Evolutionary conservation across 116 monocot genomes (phyloP).

Genomic region (Trichopus zeylanicus): DNA sequence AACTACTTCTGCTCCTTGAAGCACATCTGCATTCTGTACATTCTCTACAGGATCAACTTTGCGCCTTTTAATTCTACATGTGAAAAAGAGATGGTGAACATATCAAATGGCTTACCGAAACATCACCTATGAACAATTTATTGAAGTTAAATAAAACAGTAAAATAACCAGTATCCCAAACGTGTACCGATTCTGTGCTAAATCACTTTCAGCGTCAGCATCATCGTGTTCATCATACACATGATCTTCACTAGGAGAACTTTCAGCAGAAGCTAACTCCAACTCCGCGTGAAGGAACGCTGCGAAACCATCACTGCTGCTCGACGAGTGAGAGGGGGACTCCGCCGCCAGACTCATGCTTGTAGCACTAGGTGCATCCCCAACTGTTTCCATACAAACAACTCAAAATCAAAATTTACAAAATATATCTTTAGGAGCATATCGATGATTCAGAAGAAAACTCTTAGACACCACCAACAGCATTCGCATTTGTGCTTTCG

Average conservation of each 20-base stretch:
- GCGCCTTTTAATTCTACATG: conserved; percentile 26
- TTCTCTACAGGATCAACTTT: conserved; percentile 21
- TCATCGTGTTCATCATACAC: conserved; percentile 12
- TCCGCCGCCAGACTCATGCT: conserved; percentile 46
- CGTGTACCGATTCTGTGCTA: conserved; percentile 19
- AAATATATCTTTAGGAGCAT: too few relatives aligned
- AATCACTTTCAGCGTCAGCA: conserved; percentile 12
- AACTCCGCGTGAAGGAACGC: conserved; percentile 45
- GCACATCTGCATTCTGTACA: conserved; percentile 5
- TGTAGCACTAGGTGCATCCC: conserved; percentile 1
- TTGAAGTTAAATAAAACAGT: neutral
- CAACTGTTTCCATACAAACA: neutral
- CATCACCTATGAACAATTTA: neutral
- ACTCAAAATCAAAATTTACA: too few relatives aligned
- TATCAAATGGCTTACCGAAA: neutral
- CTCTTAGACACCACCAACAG: too few relatives aligned
- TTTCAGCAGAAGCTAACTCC: conserved; percentile 23
- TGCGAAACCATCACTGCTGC: conserved; percentile 62
- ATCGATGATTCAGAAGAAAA: too few relatives aligned
- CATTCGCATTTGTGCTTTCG: too few relatives aligned
- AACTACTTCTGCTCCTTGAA: neutral
- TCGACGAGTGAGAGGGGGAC: conserved; percentile 42
- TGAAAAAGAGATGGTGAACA: neutral
- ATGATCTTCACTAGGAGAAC: conserved; percentile 16
- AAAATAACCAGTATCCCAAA: neutral